Percentiles rank a stretch among this genome's conserved stretches.
Evolutionary conservation across 768 basidiomycete genomes (phyloP).

Genomic region (Boletus insuetus): DNA sequence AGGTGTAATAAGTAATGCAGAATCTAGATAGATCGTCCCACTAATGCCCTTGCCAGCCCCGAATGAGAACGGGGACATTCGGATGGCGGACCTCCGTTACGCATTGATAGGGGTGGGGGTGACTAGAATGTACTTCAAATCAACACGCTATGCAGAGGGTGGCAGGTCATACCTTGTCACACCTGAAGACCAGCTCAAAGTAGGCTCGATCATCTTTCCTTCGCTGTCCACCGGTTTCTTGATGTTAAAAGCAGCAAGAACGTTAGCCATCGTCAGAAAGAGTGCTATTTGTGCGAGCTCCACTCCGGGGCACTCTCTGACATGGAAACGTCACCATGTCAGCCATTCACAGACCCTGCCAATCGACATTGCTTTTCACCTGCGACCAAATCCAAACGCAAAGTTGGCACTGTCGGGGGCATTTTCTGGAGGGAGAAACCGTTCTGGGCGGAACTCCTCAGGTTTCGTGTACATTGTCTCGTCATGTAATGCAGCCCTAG

Average conservation of each 20-base stretch:
- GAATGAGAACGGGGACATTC: neutral
- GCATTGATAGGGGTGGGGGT: neutral
- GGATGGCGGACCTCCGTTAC: neutral
- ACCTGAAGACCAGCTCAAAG: neutral
- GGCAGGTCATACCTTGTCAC: neutral
- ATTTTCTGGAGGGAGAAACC: neutral
- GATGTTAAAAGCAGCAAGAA: neutral
- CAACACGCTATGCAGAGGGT: neutral
- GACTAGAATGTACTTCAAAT: neutral
- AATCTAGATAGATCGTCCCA: neutral
- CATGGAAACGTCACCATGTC: no score
- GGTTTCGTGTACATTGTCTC: neutral
- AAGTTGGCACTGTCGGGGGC: neutral
- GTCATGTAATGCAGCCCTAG: neutral
- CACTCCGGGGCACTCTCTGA: neutral
- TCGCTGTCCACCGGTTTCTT: neutral
- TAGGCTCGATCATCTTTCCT: neutral
- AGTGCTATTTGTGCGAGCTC: neutral
- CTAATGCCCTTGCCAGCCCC: neutral
- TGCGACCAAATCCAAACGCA: neutral
- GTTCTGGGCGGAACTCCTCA: neutral
- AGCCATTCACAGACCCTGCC: neutral
- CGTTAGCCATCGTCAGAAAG: neutral
- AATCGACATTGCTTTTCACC: neutral
- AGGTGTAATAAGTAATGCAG: neutral